Evolutionary conservation across 257 asterid species (phyloP).

Genomic region (Avicennia marina): DNA sequence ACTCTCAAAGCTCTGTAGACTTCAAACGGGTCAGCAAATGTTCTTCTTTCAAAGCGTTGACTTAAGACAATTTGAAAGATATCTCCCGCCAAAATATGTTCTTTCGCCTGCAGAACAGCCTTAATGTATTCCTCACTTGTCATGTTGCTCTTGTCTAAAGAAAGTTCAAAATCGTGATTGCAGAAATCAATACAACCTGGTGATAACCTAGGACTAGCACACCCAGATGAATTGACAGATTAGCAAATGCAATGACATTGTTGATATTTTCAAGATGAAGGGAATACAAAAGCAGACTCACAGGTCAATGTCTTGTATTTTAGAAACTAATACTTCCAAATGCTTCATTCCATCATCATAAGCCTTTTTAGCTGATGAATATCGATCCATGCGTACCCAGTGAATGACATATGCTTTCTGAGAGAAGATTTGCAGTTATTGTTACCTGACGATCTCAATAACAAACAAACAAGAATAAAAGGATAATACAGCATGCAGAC

Average conservation of each 20-base stretch:
- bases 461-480: neutral
- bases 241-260: constrained; percentile 11
- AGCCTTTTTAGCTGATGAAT: constrained; percentile 59
- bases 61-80: constrained; percentile 83
- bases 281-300: constrained; percentile 35
- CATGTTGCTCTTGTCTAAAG: constrained; percentile 54
- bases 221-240: constrained; percentile 6
- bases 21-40: constrained; percentile 92
- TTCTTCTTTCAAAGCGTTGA: constrained; percentile 81
- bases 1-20: constrained; percentile 84
- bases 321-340: constrained; percentile 53
- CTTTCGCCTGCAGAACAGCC: constrained; percentile 74
- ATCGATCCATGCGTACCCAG: constrained; percentile 80
- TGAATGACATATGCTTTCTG: constrained; percentile 79
- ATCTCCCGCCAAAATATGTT: constrained; percentile 81
- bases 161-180: constrained; percentile 38
- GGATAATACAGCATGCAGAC: constrained; percentile 5
- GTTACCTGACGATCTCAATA: constrained; percentile 12
- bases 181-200: constrained; percentile 50
- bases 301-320: constrained; percentile 59
- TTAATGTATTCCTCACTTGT: constrained; percentile 67
- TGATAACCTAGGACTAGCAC: constrained; percentile 61
- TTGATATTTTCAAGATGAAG: constrained; percentile 2
- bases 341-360: constrained; percentile 61
- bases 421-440: constrained; percentile 14